Conservation (phyloP, 2,329 filamentous ascomycete genomes). For the Fonsecaea monophora region DNA sequence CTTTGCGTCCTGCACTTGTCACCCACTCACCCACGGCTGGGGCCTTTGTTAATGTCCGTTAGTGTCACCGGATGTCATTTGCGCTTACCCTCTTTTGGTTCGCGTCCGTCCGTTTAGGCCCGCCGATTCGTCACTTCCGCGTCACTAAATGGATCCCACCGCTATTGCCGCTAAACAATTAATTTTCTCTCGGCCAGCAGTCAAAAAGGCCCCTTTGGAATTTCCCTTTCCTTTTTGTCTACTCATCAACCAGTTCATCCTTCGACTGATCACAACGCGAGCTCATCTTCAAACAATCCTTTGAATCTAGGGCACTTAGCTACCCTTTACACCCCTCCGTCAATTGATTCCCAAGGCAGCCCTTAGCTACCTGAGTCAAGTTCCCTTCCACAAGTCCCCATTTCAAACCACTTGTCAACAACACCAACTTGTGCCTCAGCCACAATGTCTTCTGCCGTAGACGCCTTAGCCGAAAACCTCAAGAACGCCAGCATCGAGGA, state of each 20-base stretch:
- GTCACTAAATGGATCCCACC: slow-evolving; percentile 33
- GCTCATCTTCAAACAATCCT: slow-evolving; percentile 35
- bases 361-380: slow-evolving; percentile 69
- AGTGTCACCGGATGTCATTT: slow-evolving; percentile 10
- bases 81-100: slow-evolving; percentile 19
- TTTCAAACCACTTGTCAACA: slow-evolving; percentile 41
- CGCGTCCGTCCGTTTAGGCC: slow-evolving; percentile 18
- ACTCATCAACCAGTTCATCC: slow-evolving; percentile 38
- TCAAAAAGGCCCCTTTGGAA: slow-evolving; percentile 24
- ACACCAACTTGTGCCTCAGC: slow-evolving; percentile 53
- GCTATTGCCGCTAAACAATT: slow-evolving; percentile 29
- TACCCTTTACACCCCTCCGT: slow-evolving; percentile 77
- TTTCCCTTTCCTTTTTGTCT: slow-evolving; percentile 32
- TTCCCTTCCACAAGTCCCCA: slow-evolving; percentile 50
- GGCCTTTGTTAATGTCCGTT: slow-evolving; percentile 21
- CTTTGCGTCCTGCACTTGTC: neutral
- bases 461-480: slow-evolving; percentile 72
- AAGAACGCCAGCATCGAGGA: slow-evolving; percentile 70
- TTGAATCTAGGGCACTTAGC: slow-evolving; percentile 84
- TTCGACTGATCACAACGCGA: slow-evolving; percentile 41
- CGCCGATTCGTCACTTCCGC: slow-evolving; percentile 28
- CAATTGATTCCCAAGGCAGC: slow-evolving; percentile 53
- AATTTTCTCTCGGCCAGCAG: slow-evolving; percentile 14
- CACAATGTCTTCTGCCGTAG: slow-evolving; percentile 81
- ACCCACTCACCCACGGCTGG: neutral